Evolutionary conservation across 495 filamentous ascomycete genomes (phyloP).

Genomic region (Aspergillus baeticus): DNA sequence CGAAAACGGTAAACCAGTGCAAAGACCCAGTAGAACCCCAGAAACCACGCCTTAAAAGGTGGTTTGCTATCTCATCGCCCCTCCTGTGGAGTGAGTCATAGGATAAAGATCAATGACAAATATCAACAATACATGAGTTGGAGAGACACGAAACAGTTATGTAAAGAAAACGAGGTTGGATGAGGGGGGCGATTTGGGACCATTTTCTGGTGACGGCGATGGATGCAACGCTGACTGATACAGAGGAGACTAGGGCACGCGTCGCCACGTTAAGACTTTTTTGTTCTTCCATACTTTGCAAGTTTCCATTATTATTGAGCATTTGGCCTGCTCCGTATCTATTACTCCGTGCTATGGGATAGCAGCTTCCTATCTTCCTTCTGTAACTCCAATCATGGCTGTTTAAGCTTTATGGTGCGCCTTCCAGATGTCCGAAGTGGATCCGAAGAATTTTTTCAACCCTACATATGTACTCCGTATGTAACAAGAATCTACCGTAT

Average conservation of each 20-base stretch:
- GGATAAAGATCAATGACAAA: slow-evolving; percentile 27
- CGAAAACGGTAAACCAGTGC: not conserved
- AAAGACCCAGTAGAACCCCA: slow-evolving; percentile 4
- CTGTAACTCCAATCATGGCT: slow-evolving; percentile 2
- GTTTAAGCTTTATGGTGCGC: not conserved
- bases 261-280: not conserved
- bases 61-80: not conserved
- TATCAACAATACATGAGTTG: slow-evolving; percentile 6
- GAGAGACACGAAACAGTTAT: slow-evolving; percentile 24
- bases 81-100: slow-evolving; percentile 14
- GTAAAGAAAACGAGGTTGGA: slow-evolving; percentile 24
- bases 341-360: not conserved
- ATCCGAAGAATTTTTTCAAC: slow-evolving; percentile 14
- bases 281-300: not conserved
- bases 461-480: too few species aligned
- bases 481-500: too few species aligned
- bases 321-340: not conserved
- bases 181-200: slow-evolving; percentile 5
- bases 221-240: slow-evolving; percentile 18
- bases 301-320: too few species aligned
- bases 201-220: not conserved
- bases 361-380: too few species aligned
- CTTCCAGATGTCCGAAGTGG: slow-evolving; percentile 11
- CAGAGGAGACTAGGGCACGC: not conserved
- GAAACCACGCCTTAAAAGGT: not conserved